Evolutionary conservation across 1,284 basidiomycete genomes (phyloP), one percentile per base, ranked within the genome.

Genomic region (Lentinula novae-zelandiae): DNA sequence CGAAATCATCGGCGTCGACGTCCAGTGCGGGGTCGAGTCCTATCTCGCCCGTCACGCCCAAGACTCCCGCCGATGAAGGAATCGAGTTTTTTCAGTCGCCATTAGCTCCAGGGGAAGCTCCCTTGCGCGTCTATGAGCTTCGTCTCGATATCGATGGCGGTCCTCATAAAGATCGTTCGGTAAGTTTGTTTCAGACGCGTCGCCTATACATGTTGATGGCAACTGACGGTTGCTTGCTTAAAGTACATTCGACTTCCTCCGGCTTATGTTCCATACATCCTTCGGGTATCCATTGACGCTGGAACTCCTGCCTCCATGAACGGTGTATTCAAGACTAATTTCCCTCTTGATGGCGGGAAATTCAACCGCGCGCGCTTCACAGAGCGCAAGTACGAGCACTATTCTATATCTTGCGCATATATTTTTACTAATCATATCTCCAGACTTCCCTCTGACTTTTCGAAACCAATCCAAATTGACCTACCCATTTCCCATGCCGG

Each of bases 171-270:
- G 86, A 90, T 68, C 86, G 88, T 77, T 86, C 88, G 65, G 95
- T 93, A 70, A 73, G 90, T 82, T 40, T 34, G 33, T 36, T 13
- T 39, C 38, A 59, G 53, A 50, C 53, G 42, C 44, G 33, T 60
- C 33, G 50, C 58, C 44, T 60, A 55, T 54, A 56, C 63, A 46
- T 66, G 66, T 15, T 71, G 27, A 27, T 27, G 27, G 27, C 27
- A 27, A 27, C 27, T 27, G 27, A 62, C 60, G 53, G 56, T 59
- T 44, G 40, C 44, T 55, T 49, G 60, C 20, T 53, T 33, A 60
- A 70, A 98, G 96, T 97, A 97, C 73, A 90, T 96, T 68, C 93
- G 96, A 56, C 86, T 98, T 31, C 95, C 95, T 7, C 93, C 96
- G 10, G 92, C 95, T n/a, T 83, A 87, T 68, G 78, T 76, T 17